These are phyloP conservation scores for Candida coquimbonensis DNA, from an alignment of 805 yeast species.

Conservation along the genomic window DNA sequence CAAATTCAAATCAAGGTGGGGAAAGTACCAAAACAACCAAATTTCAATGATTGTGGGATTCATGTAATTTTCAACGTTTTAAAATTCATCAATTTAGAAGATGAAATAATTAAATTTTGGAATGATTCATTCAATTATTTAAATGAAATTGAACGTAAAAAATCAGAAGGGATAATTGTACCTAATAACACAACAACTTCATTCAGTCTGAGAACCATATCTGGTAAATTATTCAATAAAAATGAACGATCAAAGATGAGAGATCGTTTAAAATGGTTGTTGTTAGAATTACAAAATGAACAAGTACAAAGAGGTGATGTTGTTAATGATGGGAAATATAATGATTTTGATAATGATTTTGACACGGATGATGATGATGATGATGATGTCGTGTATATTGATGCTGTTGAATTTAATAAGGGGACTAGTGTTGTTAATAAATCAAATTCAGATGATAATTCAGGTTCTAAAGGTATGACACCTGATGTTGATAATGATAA, in stretches of 20 bases:
- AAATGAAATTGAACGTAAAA: background rate
- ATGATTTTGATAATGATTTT: background rate
- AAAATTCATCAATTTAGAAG: conserved; percentile 46
- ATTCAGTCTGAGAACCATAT: background rate
- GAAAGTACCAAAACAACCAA: conserved; percentile 74
- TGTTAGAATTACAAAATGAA: background rate
- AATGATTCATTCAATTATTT: conserved; percentile 5
- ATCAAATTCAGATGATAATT: no score
- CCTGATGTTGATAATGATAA: no score
- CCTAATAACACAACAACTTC: background rate
- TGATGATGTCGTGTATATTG: conserved; percentile 6
- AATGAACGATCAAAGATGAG: conserved; percentile 4
- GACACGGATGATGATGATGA: conserved; percentile 1
- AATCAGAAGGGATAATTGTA: background rate
- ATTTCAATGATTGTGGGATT: conserved; percentile 91
- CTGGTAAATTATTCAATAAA: background rate
- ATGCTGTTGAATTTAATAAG: conserved; percentile 3
- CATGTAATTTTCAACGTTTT: conserved; percentile 74
- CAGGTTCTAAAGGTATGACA: no score
- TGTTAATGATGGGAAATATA: background rate
- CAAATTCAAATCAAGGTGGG: conserved; percentile 44
- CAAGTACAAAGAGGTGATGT: conserved; percentile 4
- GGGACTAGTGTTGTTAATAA: no score
- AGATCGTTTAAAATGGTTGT: background rate
- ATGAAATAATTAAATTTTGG: conserved; percentile 46